Evolutionary conservation across 2,329 filamentous ascomycete species (phyloP).

Genomic region (Teratosphaeria gauchensis): DNA sequence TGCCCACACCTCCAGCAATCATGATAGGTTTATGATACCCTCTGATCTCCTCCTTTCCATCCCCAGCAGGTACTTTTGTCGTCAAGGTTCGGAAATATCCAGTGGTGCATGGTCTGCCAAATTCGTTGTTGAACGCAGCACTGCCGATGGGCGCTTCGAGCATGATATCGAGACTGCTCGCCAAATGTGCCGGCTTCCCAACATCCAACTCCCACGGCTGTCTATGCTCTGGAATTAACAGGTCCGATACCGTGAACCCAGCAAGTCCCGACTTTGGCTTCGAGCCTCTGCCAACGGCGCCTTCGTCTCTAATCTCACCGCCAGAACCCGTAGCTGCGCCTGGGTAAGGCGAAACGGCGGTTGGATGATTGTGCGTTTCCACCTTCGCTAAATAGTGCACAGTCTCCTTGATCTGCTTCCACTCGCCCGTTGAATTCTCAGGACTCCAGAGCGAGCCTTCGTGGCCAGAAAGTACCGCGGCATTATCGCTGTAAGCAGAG

Average conservation of each 20-base stretch:
- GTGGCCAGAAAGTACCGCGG: slow-evolving; percentile 75
- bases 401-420: slow-evolving; percentile 75
- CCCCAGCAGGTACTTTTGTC: slow-evolving; percentile 52
- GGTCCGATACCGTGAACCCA: slow-evolving; percentile 91
- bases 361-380: slow-evolving; percentile 96
- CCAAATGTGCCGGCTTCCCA: slow-evolving; percentile 83
- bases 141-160: slow-evolving; percentile 91
- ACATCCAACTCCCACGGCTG: slow-evolving; percentile 88
- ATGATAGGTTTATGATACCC: slow-evolving; percentile 98
- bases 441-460: slow-evolving; percentile 75
- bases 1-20: slow-evolving; percentile 92
- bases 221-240: slow-evolving; percentile 72
- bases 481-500: slow-evolving; percentile 95
- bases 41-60: slow-evolving; percentile 59
- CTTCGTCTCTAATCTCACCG: slow-evolving; percentile 92
- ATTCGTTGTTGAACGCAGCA: slow-evolving; percentile 96
- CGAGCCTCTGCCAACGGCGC: slow-evolving; percentile 85
- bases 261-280: slow-evolving; percentile 84
- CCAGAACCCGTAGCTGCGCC: slow-evolving; percentile 92
- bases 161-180: slow-evolving; percentile 94
- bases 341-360: slow-evolving; percentile 85
- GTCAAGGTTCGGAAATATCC: slow-evolving; percentile 90
- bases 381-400: slow-evolving; percentile 89
- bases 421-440: slow-evolving; percentile 74
- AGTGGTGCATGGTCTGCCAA: slow-evolving; percentile 77